Conservation (phyloP, 148 eudicot species). For the Spergularia bocconei region DNA sequence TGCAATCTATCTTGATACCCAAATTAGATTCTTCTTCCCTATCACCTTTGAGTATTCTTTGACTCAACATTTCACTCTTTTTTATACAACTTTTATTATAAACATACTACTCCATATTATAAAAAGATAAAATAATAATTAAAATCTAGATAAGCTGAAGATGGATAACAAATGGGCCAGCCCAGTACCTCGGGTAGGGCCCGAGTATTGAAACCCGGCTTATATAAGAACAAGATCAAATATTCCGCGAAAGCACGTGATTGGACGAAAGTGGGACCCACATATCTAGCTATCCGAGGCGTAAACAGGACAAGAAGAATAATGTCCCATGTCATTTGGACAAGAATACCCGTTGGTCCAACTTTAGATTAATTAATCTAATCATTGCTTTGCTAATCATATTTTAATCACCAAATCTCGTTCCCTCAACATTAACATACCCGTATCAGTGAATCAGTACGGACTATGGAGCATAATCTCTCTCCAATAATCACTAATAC, state of each 20-base stretch:
- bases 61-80: not conserved
- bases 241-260: conserved; percentile 50
- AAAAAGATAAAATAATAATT: no score
- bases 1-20: conserved; percentile 34
- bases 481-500: no score
- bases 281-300: conserved; percentile 13
- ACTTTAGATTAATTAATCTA: not conserved
- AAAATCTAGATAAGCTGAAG: not conserved
- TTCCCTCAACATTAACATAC: no score
- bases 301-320: conserved; percentile 25
- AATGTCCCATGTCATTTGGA: conserved; percentile 22
- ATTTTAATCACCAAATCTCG: no score
- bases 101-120: no score
- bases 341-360: conserved; percentile 30
- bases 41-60: conserved; percentile 21
- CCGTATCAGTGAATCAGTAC: no score
- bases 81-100: not conserved
- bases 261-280: conserved; percentile 33
- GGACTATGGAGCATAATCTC: no score
- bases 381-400: not conserved
- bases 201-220: conserved; percentile 9
- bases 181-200: conserved; percentile 10
- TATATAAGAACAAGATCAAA: conserved; percentile 13
- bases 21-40: conserved; percentile 17
- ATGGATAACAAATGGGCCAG: conserved; percentile 30